Conservation (phyloP, 2,329 filamentous ascomycete genomes). For the Verticillium nubilum region DNA sequence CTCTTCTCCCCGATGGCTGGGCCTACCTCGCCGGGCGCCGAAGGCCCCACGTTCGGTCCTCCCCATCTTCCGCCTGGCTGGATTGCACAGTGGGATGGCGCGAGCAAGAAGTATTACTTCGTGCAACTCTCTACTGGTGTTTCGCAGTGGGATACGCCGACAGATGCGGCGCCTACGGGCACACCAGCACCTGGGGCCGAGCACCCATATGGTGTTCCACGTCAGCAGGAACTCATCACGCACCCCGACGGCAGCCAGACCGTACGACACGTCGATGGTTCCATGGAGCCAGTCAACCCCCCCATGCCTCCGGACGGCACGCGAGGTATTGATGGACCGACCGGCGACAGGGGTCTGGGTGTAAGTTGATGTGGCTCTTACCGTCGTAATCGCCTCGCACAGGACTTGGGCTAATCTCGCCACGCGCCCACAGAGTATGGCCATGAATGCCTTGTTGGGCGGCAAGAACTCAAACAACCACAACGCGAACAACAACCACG, state of each 20-base stretch:
- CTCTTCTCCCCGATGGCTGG: constrained; percentile 41
- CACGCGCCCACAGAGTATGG: constrained; percentile 43
- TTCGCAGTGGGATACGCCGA: constrained; percentile 71
- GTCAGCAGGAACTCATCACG: constrained; percentile 50
- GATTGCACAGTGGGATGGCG: constrained; percentile 65
- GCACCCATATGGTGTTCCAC: constrained; percentile 58
- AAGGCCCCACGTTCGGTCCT: constrained; percentile 54
- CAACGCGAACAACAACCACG: constrained; percentile 10
- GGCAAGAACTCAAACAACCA: constrained; percentile 35
- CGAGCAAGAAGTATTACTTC: constrained; percentile 62
- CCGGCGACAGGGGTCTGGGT: constrained; percentile 58
- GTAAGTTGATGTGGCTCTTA: constrained; percentile 40
- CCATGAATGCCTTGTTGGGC: constrained; percentile 52
- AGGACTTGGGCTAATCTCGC: neutral
- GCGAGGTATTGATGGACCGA: constrained; percentile 44
- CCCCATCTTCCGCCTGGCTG: constrained; percentile 59
- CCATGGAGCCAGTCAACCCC: constrained; percentile 53
- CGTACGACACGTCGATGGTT: constrained; percentile 54
- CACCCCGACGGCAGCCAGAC: constrained; percentile 59
- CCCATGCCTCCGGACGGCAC: constrained; percentile 40
- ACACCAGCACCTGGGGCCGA: constrained; percentile 51
- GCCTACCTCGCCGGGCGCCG: constrained; percentile 51
- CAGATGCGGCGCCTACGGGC: constrained; percentile 55
- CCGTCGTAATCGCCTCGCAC: neutral
- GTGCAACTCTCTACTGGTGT: constrained; percentile 67